These are phyloP conservation scores for Flaveria sonorensis DNA, from an alignment of 129 eudicot genomes.

Conservation along the genomic window DNA sequence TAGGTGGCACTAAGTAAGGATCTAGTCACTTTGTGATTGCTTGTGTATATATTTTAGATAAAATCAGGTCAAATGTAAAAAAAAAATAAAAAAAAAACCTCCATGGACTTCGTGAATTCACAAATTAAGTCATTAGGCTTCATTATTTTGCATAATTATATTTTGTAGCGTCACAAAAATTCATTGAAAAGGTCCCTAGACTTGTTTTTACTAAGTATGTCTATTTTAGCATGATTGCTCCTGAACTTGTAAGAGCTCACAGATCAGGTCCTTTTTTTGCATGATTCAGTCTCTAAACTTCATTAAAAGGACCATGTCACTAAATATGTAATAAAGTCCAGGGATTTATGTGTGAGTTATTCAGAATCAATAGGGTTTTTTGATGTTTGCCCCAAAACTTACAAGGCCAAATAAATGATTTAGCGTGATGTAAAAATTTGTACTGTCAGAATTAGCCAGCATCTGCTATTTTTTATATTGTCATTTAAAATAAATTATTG, in stretches of 20 bases:
- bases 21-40: slow-evolving; percentile 18
- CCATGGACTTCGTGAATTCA: neutral
- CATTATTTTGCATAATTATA: neutral
- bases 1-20: slow-evolving; percentile 12
- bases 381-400: neutral
- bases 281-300: neutral
- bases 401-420: neutral
- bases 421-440: neutral
- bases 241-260: neutral
- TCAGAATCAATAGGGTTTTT: neutral
- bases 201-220: neutral
- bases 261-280: neutral
- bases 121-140: neutral
- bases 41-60: neutral
- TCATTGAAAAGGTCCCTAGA: neutral
- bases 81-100: neutral
- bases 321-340: neutral
- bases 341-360: neutral
- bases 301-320: neutral
- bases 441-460: slow-evolving; percentile 7
- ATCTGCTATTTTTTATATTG: neutral
- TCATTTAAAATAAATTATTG: slow-evolving; percentile 21
- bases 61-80: neutral
- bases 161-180: neutral
- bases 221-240: neutral